A percentile compares a stretch with the other conserved stretches of the same genome.
Conservation (phyloP, 2,329 filamentous ascomycete species). For the Aurifilum marmelostoma region DNA sequence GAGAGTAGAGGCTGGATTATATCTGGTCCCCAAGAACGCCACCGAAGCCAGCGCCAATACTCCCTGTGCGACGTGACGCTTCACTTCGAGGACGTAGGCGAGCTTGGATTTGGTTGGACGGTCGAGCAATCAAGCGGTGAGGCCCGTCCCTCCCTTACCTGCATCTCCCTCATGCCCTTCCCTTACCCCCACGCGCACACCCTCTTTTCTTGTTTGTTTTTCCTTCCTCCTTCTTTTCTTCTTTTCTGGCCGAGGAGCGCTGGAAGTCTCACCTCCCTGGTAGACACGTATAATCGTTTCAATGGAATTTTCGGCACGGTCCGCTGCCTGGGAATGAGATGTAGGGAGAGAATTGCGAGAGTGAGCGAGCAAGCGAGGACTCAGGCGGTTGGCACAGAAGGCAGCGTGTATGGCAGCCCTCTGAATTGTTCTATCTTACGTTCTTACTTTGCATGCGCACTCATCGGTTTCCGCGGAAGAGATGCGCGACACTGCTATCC, state of each 20-base stretch:
- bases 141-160: conserved; percentile 24
- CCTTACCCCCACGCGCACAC: background rate
- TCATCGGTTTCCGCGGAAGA: background rate
- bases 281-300: background rate
- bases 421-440: background rate
- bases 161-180: conserved; percentile 12
- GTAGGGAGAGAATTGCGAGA: background rate
- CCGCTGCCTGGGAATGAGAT: conserved; percentile 4
- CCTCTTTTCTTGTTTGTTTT: no score
- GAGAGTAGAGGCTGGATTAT: background rate
- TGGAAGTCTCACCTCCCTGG: background rate
- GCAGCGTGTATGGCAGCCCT: background rate
- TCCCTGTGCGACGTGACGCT: conserved; percentile 27
- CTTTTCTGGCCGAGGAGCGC: background rate
- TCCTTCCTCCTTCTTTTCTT: background rate
- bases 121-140: conserved; percentile 22
- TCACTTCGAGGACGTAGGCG: conserved; percentile 22
- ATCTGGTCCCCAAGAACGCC: background rate
- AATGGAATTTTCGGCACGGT: background rate
- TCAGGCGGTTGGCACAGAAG: conserved; percentile 11
- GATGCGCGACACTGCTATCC: background rate
- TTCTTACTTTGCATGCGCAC: background rate
- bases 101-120: background rate
- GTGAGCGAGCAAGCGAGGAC: background rate
- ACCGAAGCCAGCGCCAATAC: background rate